Percentiles rank a stretch among this genome's conserved stretches.
Evolutionary conservation across 805 yeast species (phyloP).

Genomic region (Hanseniaspora nectarophila): DNA sequence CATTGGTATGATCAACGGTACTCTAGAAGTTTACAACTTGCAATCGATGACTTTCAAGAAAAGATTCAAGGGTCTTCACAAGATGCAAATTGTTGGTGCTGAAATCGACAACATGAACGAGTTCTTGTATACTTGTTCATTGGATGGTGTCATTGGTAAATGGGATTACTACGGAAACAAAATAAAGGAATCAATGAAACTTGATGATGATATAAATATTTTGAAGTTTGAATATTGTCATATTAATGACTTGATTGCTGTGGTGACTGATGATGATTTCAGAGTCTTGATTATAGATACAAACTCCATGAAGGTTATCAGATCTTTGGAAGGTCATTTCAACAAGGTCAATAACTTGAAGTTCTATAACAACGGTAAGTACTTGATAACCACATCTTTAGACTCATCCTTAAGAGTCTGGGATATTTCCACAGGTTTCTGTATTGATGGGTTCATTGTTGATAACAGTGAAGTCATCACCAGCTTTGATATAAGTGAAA

Average conservation of each 20-base stretch:
- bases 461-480: conserved; percentile 59
- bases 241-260: conserved; percentile 72
- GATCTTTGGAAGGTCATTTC: conserved; percentile 81
- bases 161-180: conserved; percentile 68
- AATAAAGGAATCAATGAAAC: conserved; percentile 50
- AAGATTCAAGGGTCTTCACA: conserved; percentile 49
- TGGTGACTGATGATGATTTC: conserved; percentile 67
- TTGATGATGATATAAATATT: conserved; percentile 67
- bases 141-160: conserved; percentile 82
- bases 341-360: conserved; percentile 79
- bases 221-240: conserved; percentile 49
- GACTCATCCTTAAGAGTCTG: conserved; percentile 88
- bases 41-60: conserved; percentile 82
- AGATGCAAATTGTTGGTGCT: conserved; percentile 75
- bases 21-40: conserved; percentile 72
- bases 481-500: conserved; percentile 64
- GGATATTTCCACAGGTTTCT: conserved; percentile 95
- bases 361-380: conserved; percentile 89
- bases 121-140: conserved; percentile 72
- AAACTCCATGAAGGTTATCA: conserved; percentile 66
- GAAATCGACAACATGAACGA: conserved; percentile 84
- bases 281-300: conserved; percentile 74
- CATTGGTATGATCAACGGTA: conserved; percentile 80
- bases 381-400: conserved; percentile 73
- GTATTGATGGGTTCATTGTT: conserved; percentile 80